These are phyloP conservation scores for Scheffersomyces coipomensis DNA, from an alignment of 805 yeast species.

Conservation along the genomic window DNA sequence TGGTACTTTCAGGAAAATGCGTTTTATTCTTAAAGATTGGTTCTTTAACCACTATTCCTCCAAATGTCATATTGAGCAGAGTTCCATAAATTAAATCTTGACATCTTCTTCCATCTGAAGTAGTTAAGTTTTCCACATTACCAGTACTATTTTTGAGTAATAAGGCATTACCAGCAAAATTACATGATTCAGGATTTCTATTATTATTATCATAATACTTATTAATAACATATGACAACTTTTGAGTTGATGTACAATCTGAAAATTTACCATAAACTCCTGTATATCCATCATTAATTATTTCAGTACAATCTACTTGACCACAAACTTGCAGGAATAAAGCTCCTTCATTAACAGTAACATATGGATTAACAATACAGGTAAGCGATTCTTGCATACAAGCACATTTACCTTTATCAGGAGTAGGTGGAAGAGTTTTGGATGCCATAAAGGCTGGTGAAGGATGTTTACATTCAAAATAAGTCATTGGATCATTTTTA, in stretches of 20 bases:
- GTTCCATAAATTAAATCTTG: no score
- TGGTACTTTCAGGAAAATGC: no score
- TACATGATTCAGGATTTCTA: neutral
- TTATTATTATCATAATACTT: constrained; percentile 12
- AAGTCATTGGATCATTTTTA: neutral
- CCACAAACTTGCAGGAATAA: constrained; percentile 34
- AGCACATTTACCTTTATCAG: constrained; percentile 43
- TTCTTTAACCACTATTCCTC: no score
- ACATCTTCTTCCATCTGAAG: neutral
- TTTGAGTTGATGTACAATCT: constrained; percentile 36
- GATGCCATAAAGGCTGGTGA: constrained; percentile 18
- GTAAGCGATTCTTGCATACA: constrained; percentile 40
- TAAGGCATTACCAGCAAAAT: neutral
- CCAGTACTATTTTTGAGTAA: neutral
- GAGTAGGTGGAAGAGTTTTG: constrained; percentile 34
- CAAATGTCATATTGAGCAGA: no score
- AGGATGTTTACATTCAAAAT: neutral
- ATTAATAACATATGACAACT: constrained; percentile 41
- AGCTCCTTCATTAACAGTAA: constrained; percentile 14
- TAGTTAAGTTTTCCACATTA: neutral
- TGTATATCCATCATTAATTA: constrained; percentile 28
- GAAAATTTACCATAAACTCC: constrained; percentile 46
- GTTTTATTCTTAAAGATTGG: no score
- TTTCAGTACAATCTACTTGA: constrained; percentile 36
- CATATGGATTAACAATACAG: constrained; percentile 33